A percentile compares a stretch with the other conserved stretches of the same genome.
These are phyloP conservation scores for Komagataella phaffii DNA, from an alignment of 805 yeast species.

Conservation along the genomic window DNA sequence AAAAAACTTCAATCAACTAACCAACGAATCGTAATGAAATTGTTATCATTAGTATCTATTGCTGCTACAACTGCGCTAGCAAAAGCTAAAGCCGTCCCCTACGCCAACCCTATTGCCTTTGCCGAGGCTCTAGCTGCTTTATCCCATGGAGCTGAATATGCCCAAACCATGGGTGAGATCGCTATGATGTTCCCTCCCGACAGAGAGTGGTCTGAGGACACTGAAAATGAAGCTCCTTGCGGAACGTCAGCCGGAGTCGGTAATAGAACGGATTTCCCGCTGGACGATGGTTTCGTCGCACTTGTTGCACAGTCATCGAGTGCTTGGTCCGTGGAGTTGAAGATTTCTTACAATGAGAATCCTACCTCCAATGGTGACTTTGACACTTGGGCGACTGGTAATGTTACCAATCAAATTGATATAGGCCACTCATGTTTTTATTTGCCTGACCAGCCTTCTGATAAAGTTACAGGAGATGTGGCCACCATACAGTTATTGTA, in stretches of 20 bases:
- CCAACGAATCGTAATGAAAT: neutral
- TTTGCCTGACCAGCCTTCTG: constrained; percentile 26
- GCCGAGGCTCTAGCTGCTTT: constrained; percentile 17
- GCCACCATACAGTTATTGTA: constrained; percentile 33
- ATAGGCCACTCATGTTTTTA: constrained; percentile 33
- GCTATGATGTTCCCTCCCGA: constrained; percentile 26
- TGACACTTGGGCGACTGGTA: constrained; percentile 23
- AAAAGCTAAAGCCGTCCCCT: constrained; percentile 9
- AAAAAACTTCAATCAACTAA: neutral
- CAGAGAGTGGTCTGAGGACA: constrained; percentile 32
- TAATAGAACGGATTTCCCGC: constrained; percentile 30
- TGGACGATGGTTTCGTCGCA: constrained; percentile 32
- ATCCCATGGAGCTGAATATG: constrained; percentile 21
- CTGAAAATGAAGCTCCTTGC: constrained; percentile 32
- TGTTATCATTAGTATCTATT: neutral
- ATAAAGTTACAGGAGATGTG: constrained; percentile 21
- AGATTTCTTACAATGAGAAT: constrained; percentile 24
- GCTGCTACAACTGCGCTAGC: constrained; percentile 2
- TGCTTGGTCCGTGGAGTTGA: constrained; percentile 24
- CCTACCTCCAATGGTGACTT: constrained; percentile 27
- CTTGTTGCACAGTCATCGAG: constrained; percentile 27
- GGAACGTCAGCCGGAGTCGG: constrained; percentile 21
- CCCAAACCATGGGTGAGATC: constrained; percentile 25
- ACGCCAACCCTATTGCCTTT: constrained; percentile 16
- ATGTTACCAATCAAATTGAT: constrained; percentile 23